phyloP scores from a whole-genome alignment of 1,284 basidiomycete species.

The Nidula niveotomentosa region DNA sequence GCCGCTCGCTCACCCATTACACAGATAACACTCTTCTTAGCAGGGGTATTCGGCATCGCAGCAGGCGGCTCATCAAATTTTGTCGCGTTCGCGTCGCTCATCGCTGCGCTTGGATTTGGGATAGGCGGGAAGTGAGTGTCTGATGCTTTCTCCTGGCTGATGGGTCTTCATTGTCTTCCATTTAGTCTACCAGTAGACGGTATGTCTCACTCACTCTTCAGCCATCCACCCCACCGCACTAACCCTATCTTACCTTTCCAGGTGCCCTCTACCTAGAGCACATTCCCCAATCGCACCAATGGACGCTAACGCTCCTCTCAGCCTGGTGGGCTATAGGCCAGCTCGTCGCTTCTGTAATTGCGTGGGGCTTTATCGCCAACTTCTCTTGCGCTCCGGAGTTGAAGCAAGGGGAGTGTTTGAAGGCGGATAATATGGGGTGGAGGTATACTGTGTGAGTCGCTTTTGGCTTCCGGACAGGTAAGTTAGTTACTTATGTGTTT shows the following conservation, averaged over 20 bases:
- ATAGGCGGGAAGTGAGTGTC: conserved; percentile 52
- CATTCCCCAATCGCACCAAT: conserved; percentile 52
- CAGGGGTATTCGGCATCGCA: conserved; percentile 58
- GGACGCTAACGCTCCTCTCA: conserved; percentile 64
- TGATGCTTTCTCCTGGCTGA: conserved; percentile 1
- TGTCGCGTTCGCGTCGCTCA: conserved; percentile 44
- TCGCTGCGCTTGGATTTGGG: conserved; percentile 56
- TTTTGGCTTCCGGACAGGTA: too few relatives aligned
- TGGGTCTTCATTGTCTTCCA: neutral
- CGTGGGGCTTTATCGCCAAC: conserved; percentile 50
- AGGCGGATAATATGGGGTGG: conserved; percentile 57
- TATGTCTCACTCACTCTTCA: conserved; percentile 11
- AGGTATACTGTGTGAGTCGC: conserved; percentile 53
- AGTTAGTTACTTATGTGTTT: too few relatives aligned
- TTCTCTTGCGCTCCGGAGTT: conserved; percentile 38
- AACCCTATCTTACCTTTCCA: conserved; percentile 12
- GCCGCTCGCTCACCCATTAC: too few relatives aligned
- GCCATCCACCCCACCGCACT: neutral
- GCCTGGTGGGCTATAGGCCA: conserved; percentile 69
- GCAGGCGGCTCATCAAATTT: conserved; percentile 57
- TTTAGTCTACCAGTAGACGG: conserved; percentile 53
- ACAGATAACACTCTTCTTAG: conserved; percentile 54
- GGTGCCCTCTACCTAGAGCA: conserved; percentile 58
- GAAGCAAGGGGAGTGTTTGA: conserved; percentile 35
- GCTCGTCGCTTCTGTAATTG: conserved; percentile 48